These are phyloP conservation scores for Thraustochytrium sp. DNA, from an alignment of 352 stramenopile species.

Conservation along the genomic window DNA sequence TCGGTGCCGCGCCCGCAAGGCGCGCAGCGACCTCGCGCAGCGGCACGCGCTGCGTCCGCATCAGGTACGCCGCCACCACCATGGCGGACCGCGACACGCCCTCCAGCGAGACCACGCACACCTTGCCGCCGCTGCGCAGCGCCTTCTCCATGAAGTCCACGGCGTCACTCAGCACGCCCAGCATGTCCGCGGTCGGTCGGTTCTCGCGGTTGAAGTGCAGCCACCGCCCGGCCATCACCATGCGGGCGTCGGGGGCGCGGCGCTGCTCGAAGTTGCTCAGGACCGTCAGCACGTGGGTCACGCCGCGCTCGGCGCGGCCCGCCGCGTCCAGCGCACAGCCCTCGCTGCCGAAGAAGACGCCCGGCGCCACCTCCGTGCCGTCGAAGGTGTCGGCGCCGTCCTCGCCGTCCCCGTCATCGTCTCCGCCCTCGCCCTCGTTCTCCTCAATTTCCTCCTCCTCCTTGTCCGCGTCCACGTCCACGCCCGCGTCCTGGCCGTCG, in stretches of 20 bases:
- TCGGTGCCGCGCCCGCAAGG: neutral
- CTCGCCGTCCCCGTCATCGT: neutral
- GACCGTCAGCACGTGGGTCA: constrained; percentile 44
- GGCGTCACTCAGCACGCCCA: neutral
- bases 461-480: neutral
- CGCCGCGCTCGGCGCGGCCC: neutral
- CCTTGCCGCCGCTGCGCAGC: neutral
- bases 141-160: constrained; percentile 31
- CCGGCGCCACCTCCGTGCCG: neutral
- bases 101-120: constrained; percentile 36
- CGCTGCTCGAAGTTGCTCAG: constrained; percentile 13
- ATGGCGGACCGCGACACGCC: neutral
- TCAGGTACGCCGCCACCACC: constrained; percentile 9
- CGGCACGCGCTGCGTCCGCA: neutral
- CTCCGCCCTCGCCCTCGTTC: neutral
- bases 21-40: neutral
- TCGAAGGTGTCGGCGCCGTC: neutral
- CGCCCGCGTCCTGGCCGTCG: neutral
- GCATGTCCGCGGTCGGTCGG: neutral
- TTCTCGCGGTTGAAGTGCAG: neutral
- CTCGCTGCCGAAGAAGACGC: constrained; percentile 30
- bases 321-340: neutral
- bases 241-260: neutral
- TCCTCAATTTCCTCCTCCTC: neutral
- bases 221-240: neutral